These are phyloP conservation scores for Dentipellis sp. DNA, from an alignment of 768 basidiomycete genomes.

Conservation along the genomic window DNA sequence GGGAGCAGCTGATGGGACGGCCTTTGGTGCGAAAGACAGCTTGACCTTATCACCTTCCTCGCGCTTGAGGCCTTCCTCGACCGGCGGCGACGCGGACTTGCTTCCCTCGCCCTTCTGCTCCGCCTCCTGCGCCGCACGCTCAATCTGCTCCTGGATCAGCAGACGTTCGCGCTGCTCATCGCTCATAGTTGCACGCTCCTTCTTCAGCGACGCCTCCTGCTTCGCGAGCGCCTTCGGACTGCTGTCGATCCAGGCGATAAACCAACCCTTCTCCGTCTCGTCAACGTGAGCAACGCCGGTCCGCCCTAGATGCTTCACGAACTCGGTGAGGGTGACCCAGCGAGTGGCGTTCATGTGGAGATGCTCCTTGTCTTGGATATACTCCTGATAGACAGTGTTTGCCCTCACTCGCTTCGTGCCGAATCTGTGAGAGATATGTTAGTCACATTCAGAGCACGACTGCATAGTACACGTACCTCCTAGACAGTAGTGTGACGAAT, in stretches of 20 bases:
- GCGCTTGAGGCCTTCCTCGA: slow-evolving; percentile 57
- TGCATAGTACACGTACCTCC: slow-evolving; percentile 44
- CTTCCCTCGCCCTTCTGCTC: slow-evolving; percentile 21
- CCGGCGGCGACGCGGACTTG: slow-evolving; percentile 27
- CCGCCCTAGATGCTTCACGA: slow-evolving; percentile 81
- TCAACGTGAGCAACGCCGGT: slow-evolving; percentile 85
- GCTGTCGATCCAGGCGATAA: slow-evolving; percentile 95
- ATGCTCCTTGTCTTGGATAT: slow-evolving; percentile 88
- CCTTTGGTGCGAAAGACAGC: slow-evolving; percentile 59
- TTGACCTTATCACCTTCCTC: slow-evolving; percentile 75
- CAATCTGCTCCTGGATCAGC: slow-evolving; percentile 89
- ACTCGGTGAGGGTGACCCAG: slow-evolving; percentile 98
- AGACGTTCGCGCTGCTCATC: slow-evolving; percentile 92
- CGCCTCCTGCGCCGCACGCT: slow-evolving; percentile 59
- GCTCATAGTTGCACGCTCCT: slow-evolving; percentile 83
- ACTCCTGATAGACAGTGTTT: slow-evolving; percentile 96
- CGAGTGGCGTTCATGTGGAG: slow-evolving; percentile 98
- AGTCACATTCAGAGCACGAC: slow-evolving; percentile 2
- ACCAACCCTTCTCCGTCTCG: slow-evolving; percentile 98
- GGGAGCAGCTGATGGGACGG: slow-evolving; percentile 27
- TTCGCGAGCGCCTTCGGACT: slow-evolving; percentile 91
- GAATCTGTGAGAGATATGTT: slow-evolving; percentile 38
- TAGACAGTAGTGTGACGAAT: slow-evolving; percentile 83
- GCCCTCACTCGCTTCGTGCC: slow-evolving; percentile 92
- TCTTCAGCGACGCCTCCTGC: slow-evolving; percentile 84